Conservation (phyloP, 1,139 yeast species). For the Saccharomyces hybrid region DNA sequence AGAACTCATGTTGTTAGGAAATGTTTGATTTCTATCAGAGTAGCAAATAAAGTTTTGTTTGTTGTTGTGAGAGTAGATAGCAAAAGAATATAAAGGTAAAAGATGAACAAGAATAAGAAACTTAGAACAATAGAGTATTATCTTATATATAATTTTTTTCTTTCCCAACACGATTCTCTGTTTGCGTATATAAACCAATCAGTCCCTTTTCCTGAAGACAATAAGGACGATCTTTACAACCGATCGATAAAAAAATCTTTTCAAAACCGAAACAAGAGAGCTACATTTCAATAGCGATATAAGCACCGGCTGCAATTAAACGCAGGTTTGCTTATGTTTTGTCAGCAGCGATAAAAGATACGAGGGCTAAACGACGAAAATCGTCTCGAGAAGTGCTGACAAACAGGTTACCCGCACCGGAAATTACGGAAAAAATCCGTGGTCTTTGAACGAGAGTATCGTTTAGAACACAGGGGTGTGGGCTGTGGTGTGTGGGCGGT, state of each 20-base stretch:
- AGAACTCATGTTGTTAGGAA: neutral
- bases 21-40: neutral
- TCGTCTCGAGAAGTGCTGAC: neutral
- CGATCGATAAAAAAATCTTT: neutral
- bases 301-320: neutral
- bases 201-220: neutral
- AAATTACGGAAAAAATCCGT: neutral
- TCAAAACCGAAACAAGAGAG: neutral
- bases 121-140: neutral
- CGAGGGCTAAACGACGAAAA: neutral
- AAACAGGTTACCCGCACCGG: neutral
- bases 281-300: neutral
- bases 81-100: neutral
- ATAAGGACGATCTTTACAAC: conserved; percentile 1
- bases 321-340: neutral
- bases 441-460: neutral
- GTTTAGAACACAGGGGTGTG: neutral
- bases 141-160: neutral
- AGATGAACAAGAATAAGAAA: neutral
- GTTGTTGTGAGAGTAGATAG: neutral
- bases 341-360: neutral
- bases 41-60: neutral
- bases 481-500: neutral
- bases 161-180: neutral
- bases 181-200: neutral